These are phyloP conservation scores for Asclepias syriaca DNA, from an alignment of 257 asterid genomes.

Conservation along the genomic window DNA sequence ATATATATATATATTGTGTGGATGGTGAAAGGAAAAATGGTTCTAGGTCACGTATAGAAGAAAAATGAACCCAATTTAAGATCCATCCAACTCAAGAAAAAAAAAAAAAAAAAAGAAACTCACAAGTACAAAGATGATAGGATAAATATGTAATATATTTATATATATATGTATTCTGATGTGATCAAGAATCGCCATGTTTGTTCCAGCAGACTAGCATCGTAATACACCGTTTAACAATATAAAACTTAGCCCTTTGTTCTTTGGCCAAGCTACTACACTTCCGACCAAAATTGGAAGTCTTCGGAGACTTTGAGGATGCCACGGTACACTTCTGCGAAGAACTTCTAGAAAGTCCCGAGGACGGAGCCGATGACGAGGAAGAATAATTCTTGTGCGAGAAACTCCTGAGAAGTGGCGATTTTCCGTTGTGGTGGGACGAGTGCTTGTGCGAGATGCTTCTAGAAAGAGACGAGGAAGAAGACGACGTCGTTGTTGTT, in stretches of 20 bases:
- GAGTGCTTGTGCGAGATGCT: constrained; percentile 48
- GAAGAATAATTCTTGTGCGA: constrained; percentile 41
- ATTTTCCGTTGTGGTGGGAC: constrained; percentile 12
- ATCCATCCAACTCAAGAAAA: constrained; percentile 29
- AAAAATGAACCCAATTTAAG: constrained; percentile 16
- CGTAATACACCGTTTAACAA: constrained; percentile 68
- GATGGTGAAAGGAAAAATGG: constrained; percentile 41
- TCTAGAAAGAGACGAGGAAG: constrained; percentile 37
- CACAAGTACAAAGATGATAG: constrained; percentile 6
- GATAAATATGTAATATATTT: neutral
- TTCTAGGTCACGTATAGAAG: constrained; percentile 14
- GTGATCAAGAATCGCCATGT: constrained; percentile 55
- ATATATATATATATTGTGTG: constrained; percentile 8
- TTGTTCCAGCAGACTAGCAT: constrained; percentile 82
- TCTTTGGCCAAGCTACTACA: constrained; percentile 75
- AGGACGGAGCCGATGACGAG: neutral
- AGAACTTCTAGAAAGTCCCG: constrained; percentile 35
- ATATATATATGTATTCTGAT: neutral
- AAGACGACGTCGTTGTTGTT: neutral
- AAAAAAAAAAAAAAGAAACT: neutral
- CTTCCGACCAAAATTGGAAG: constrained; percentile 53
- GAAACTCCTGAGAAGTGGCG: constrained; percentile 24
- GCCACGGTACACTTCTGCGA: constrained; percentile 42
- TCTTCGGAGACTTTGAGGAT: constrained; percentile 31
- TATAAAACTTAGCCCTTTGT: constrained; percentile 75